These are phyloP conservation scores for Monilinia aucupariae DNA, from an alignment of 2,329 filamentous ascomycete species.

Conservation along the genomic window DNA sequence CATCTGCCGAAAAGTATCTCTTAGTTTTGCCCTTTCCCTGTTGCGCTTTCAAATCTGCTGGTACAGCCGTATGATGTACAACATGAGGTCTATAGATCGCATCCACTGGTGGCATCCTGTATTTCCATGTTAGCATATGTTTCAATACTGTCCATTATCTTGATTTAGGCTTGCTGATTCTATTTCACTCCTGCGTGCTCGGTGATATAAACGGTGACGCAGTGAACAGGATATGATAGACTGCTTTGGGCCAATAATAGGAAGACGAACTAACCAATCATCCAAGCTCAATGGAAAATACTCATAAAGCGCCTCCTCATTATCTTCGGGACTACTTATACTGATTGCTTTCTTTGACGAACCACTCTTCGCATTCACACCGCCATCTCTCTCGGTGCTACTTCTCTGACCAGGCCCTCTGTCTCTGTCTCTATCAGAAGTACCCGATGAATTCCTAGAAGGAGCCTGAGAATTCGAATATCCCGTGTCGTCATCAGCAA, in stretches of 20 bases:
- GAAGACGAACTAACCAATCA: slow-evolving; percentile 57
- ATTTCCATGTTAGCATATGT: slow-evolving; percentile 27
- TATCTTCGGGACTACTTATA: slow-evolving; percentile 59
- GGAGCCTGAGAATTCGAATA: slow-evolving; percentile 14
- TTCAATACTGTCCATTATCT: neutral
- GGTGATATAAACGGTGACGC: neutral
- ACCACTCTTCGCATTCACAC: slow-evolving; percentile 33
- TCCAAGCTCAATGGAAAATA: slow-evolving; percentile 90
- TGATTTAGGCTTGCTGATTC: neutral
- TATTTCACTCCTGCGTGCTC: neutral
- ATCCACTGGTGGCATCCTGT: slow-evolving; percentile 74
- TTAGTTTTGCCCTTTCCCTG: slow-evolving; percentile 62
- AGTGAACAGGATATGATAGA: neutral
- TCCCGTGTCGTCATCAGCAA: slow-evolving; percentile 30
- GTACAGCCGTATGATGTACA: slow-evolving; percentile 77
- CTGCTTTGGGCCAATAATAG: neutral
- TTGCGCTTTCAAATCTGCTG: slow-evolving; percentile 64
- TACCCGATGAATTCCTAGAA: slow-evolving; percentile 4
- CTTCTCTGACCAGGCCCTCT: slow-evolving; percentile 1
- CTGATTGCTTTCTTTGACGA: slow-evolving; percentile 36
- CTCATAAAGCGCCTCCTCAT: slow-evolving; percentile 81
- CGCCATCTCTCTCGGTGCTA: slow-evolving; percentile 28
- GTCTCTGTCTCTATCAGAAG: slow-evolving; percentile 12
- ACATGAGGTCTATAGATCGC: slow-evolving; percentile 88
- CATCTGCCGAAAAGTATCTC: slow-evolving; percentile 65